A percentile compares a stretch with the other conserved stretches of the same genome.
Conservation (phyloP, 2,329 filamentous ascomycete species). For the Fusarium sp. region DNA sequence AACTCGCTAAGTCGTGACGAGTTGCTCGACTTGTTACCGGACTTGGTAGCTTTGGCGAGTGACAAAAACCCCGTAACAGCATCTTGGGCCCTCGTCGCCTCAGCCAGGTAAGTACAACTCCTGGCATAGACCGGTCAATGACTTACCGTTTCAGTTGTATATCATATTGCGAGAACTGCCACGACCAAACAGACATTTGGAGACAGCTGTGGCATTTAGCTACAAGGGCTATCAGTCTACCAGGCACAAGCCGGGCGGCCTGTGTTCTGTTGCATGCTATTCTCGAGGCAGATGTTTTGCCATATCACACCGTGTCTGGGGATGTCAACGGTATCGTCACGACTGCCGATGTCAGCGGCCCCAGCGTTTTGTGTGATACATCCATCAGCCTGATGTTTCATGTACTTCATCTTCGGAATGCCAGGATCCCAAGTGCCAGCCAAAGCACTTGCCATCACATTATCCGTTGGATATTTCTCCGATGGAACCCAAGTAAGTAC, state of each 20-base stretch:
- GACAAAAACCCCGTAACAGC: slow-evolving; percentile 73
- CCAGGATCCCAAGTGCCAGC: slow-evolving; percentile 72
- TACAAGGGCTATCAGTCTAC: slow-evolving; percentile 72
- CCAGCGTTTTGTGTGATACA: slow-evolving; percentile 79
- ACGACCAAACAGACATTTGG: slow-evolving; percentile 62
- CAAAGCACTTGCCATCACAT: slow-evolving; percentile 73
- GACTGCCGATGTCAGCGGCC: slow-evolving; percentile 82
- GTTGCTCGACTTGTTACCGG: slow-evolving; percentile 62
- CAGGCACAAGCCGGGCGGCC: slow-evolving; percentile 76
- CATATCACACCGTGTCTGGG: slow-evolving; percentile 71
- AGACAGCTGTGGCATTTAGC: slow-evolving; percentile 77
- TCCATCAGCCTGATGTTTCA: slow-evolving; percentile 75
- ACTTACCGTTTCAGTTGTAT: slow-evolving; percentile 48
- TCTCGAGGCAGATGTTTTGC: slow-evolving; percentile 69
- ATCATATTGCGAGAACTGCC: slow-evolving; percentile 44
- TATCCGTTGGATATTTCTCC: slow-evolving; percentile 80
- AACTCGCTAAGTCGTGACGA: slow-evolving; percentile 58
- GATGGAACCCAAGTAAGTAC: slow-evolving; percentile 80
- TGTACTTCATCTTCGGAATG: slow-evolving; percentile 70
- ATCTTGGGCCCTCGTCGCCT: slow-evolving; percentile 86
- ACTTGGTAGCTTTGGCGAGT: slow-evolving; percentile 65
- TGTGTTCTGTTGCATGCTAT: slow-evolving; percentile 76
- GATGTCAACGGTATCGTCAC: slow-evolving; percentile 75
- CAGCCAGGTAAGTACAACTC: slow-evolving; percentile 68
- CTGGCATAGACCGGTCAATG: not conserved